Evolutionary conservation across 164 flowering plant species (phyloP).

Genomic region (Nymphaea thermarum): DNA sequence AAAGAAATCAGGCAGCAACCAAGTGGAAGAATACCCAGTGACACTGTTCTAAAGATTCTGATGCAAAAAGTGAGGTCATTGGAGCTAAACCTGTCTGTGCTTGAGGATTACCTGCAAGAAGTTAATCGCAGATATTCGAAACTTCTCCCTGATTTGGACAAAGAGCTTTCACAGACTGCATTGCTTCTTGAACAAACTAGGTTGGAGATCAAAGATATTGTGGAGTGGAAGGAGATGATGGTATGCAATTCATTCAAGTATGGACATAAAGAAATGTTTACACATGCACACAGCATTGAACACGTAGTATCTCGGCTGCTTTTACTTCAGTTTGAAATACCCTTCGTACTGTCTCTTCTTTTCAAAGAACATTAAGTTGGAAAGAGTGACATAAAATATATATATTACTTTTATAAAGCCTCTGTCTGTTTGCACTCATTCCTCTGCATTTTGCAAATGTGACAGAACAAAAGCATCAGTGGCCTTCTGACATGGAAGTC

Average conservation of each 20-base stretch:
- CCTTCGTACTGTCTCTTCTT: conserved; percentile 22
- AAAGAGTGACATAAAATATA: conserved; percentile 27
- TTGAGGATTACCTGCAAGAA: conserved; percentile 65
- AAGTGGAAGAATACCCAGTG: conserved; percentile 54
- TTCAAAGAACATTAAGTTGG: conserved; percentile 50
- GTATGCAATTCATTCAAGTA: conserved; percentile 19
- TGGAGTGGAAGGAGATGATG: conserved; percentile 47
- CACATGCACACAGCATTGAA: neutral
- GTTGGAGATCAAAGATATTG: conserved; percentile 32
- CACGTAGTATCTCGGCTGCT: neutral
- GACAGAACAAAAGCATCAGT: neutral
- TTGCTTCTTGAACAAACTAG: conserved; percentile 34
- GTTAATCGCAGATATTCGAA: conserved; percentile 39
- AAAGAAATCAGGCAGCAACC: conserved; percentile 36
- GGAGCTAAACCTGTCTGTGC: conserved; percentile 51
- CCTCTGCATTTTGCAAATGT: too few relatives aligned
- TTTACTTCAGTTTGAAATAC: conserved; percentile 32
- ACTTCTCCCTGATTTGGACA: conserved; percentile 39
- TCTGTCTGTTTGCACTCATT: too few relatives aligned
- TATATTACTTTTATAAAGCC: conserved; percentile 54
- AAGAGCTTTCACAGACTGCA: conserved; percentile 28
- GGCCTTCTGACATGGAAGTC: conserved; percentile 33
- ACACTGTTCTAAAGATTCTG: conserved; percentile 65
- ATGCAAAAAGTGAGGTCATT: conserved; percentile 71
- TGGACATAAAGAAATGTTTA: neutral